These are phyloP conservation scores for Leucocoprinus leucothites DNA, from an alignment of 768 basidiomycete species.

Conservation along the genomic window DNA sequence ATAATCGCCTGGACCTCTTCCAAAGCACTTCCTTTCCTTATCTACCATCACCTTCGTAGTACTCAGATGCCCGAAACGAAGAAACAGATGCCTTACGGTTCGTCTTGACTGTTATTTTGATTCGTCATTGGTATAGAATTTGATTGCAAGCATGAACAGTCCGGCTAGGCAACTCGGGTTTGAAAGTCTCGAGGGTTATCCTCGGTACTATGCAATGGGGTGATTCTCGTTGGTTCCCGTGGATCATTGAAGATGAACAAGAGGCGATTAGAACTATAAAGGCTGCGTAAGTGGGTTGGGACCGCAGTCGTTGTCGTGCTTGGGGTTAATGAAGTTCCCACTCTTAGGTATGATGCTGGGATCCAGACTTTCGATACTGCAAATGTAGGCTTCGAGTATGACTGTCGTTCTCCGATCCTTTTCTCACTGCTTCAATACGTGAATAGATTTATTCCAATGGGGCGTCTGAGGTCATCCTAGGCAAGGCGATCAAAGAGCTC, in stretches of 20 bases:
- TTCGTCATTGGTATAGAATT: too few relatives aligned
- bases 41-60: too few relatives aligned
- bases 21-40: too few relatives aligned
- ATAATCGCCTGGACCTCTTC: too few relatives aligned
- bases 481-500: slow-evolving; percentile 67
- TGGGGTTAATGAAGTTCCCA: background rate
- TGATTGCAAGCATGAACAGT: too few relatives aligned
- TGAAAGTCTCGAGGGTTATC: slow-evolving; percentile 30
- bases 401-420: background rate
- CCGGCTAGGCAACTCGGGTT: too few relatives aligned
- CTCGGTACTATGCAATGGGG: slow-evolving; percentile 63
- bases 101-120: too few relatives aligned
- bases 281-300: slow-evolving; percentile 28
- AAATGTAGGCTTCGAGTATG: slow-evolving; percentile 26
- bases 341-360: slow-evolving; percentile 52
- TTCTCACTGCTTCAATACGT: background rate
- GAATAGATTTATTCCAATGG: slow-evolving; percentile 63
- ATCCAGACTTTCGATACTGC: slow-evolving; percentile 64
- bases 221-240: slow-evolving; percentile 44
- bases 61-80: too few relatives aligned
- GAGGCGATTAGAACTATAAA: slow-evolving; percentile 54
- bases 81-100: too few relatives aligned
- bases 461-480: slow-evolving; percentile 61
- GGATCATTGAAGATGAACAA: slow-evolving; percentile 40
- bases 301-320: slow-evolving; percentile 1